These are phyloP conservation scores for Hanseniaspora vineae DNA, from an alignment of 805 yeast genomes.

Conservation along the genomic window DNA sequence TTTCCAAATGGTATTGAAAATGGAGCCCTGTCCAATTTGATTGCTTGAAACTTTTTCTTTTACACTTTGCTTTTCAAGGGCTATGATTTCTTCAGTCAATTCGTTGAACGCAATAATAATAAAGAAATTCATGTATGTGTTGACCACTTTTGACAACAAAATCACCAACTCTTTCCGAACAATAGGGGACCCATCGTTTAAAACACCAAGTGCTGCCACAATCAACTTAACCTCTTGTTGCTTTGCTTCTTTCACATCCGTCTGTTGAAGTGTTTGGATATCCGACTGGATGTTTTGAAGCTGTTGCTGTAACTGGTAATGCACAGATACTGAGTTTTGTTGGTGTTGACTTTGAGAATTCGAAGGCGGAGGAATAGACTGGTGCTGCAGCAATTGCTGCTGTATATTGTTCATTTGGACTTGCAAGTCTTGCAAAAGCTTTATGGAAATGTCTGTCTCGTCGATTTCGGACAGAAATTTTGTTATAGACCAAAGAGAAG, in stretches of 20 bases:
- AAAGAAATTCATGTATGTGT: conserved; percentile 59
- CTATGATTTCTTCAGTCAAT: conserved; percentile 63
- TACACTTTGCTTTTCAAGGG: conserved; percentile 29
- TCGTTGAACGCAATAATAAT: conserved; percentile 79
- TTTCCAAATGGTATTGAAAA: conserved; percentile 81
- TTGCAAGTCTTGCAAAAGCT: conserved; percentile 22
- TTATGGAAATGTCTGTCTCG: conserved; percentile 24
- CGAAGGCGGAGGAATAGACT: conserved; percentile 15
- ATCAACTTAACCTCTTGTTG: conserved; percentile 64
- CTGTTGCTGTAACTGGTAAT: conserved; percentile 22
- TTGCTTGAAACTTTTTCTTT: conserved; percentile 6
- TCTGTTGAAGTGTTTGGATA: conserved; percentile 17
- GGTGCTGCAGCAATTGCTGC: conserved; percentile 21
- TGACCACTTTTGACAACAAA: conserved; percentile 62
- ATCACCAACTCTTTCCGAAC: conserved; percentile 78
- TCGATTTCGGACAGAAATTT: conserved; percentile 43
- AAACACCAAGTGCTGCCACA: conserved; percentile 47
- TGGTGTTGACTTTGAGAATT: conserved; percentile 13
- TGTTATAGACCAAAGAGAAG: conserved; percentile 62
- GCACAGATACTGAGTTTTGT: conserved; percentile 16
- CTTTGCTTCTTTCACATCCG: conserved; percentile 33
- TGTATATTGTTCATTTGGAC: conserved; percentile 15
- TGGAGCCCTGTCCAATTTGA: conserved; percentile 76
- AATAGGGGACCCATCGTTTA: conserved; percentile 81
- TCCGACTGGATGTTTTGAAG: conserved; percentile 17